Evolutionary conservation across 2,329 filamentous ascomycete species (phyloP).

Genomic region (Neofusicoccum umdonicola): DNA sequence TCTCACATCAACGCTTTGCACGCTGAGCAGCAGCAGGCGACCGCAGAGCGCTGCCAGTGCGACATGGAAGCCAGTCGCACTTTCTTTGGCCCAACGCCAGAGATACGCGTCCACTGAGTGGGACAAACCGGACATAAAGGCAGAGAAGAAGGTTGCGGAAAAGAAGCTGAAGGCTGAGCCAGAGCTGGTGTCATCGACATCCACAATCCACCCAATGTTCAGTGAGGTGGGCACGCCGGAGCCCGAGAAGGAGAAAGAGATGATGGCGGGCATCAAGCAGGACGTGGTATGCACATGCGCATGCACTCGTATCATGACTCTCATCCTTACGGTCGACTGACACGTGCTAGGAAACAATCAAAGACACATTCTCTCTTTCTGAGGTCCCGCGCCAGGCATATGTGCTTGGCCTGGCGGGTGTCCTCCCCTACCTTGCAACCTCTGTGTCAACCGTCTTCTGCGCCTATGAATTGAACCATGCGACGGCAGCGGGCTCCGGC

Average conservation of each 20-base stretch:
- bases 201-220: conserved; percentile 44
- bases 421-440: conserved; percentile 70
- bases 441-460: conserved; percentile 80
- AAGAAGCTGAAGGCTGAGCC: conserved; percentile 60
- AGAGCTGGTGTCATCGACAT: conserved; percentile 59
- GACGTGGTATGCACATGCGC: conserved; percentile 30
- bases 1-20: conserved; percentile 36
- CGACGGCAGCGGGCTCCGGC: conserved; percentile 55
- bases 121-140: conserved; percentile 54
- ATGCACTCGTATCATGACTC: neutral
- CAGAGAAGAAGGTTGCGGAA: conserved; percentile 55
- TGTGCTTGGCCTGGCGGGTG: conserved; percentile 51
- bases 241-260: conserved; percentile 39
- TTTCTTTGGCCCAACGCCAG: conserved; percentile 61
- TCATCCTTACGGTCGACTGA: neutral
- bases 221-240: conserved; percentile 36
- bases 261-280: conserved; percentile 45
- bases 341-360: conserved; percentile 42
- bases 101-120: conserved; percentile 42
- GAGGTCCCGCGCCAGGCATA: conserved; percentile 49
- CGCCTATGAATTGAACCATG: conserved; percentile 76
- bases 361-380: conserved; percentile 48
- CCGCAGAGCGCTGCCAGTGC: conserved; percentile 25
- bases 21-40: conserved; percentile 23
- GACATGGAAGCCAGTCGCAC: conserved; percentile 24